phyloP scores from a whole-genome alignment of 345 rosid genomes.

The Aquilaria malaccensis region DNA sequence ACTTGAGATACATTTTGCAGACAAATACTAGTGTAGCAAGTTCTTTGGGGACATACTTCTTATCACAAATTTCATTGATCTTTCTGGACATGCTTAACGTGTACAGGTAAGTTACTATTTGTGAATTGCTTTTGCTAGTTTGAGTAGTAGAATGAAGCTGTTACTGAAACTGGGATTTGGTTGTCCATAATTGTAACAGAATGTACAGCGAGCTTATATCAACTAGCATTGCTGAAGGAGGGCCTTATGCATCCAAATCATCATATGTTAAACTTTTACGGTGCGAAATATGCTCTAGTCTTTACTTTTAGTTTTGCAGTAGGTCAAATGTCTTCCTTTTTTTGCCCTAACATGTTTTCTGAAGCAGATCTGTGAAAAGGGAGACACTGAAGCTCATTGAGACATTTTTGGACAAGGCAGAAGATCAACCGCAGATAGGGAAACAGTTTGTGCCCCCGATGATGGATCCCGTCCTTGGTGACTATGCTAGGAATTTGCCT shows the following conservation, averaged over 20 bases:
- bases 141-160: neutral
- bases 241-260: conserved; percentile 84
- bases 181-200: conserved; percentile 38
- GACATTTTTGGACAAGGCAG: conserved; percentile 99
- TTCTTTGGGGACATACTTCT: conserved; percentile 85
- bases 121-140: neutral
- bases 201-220: conserved; percentile 99
- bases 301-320: neutral
- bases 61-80: conserved; percentile 79
- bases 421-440: conserved; percentile 93
- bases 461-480: conserved; percentile 98
- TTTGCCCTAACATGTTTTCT: conserved; percentile 9
- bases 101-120: conserved; percentile 52
- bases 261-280: conserved; percentile 89
- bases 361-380: conserved; percentile 89
- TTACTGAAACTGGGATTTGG: conserved; percentile 3
- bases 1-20: conserved; percentile 35
- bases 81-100: conserved; percentile 99
- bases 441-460: conserved; percentile 98
- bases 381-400: conserved; percentile 97
- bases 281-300: conserved; percentile 28
- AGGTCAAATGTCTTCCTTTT: neutral
- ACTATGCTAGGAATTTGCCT: conserved; percentile 95
- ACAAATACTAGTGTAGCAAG: conserved; percentile 97
- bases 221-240: conserved; percentile 83